Percentiles rank a stretch among this genome's conserved stretches.
Evolutionary conservation across 805 yeast genomes (phyloP).

Genomic region (Hanseniaspora vineae): DNA sequence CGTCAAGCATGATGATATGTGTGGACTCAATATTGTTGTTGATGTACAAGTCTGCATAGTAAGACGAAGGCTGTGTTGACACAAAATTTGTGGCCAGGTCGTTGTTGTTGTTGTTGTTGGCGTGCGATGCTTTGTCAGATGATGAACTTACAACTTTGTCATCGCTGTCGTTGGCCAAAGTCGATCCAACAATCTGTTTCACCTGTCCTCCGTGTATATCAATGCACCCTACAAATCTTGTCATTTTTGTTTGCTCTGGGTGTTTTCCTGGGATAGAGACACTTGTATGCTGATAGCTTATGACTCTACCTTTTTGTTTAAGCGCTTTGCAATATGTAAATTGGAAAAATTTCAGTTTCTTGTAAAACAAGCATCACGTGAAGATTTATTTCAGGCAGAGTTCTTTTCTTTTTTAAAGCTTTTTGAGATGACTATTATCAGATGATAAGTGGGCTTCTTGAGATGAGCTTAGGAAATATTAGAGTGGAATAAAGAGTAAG

Average conservation of each 20-base stretch:
- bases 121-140: no score
- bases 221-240: slow-evolving; percentile 84
- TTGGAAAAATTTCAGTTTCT: no score
- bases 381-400: no score
- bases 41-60: slow-evolving; percentile 61
- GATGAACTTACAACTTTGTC: background rate
- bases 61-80: slow-evolving; percentile 57
- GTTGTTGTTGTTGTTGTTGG: slow-evolving; percentile 23
- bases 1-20: slow-evolving; percentile 87
- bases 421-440: no score
- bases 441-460: no score
- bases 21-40: slow-evolving; percentile 53
- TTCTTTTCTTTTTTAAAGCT: no score
- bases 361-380: no score
- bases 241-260: slow-evolving; percentile 35
- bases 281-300: background rate
- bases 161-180: slow-evolving; percentile 42
- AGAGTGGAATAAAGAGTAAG: background rate
- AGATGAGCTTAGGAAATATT: background rate
- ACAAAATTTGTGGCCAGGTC: slow-evolving; percentile 54
- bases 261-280: no score
- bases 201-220: slow-evolving; percentile 93
- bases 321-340: no score
- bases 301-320: no score
- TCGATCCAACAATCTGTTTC: slow-evolving; percentile 94